These are phyloP conservation scores for Calocybe gangraenosa DNA, from an alignment of 768 basidiomycete genomes.

Conservation along the genomic window DNA sequence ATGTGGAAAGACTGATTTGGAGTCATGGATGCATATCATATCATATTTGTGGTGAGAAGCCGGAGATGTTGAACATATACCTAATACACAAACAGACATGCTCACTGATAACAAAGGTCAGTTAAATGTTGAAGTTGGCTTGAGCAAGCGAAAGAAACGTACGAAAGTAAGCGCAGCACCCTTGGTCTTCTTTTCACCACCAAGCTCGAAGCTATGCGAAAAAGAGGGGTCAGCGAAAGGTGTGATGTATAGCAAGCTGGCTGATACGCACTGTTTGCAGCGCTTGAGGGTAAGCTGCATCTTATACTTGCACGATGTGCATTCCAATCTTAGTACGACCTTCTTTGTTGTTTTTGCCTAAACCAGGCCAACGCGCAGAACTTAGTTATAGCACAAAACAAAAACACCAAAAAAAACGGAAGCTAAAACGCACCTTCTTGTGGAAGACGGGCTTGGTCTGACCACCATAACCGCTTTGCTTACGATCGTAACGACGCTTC, in stretches of 20 bases:
- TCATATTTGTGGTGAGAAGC: constrained; percentile 19
- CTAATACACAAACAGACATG: constrained; percentile 14
- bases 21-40: constrained; percentile 8
- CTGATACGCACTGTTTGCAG: constrained; percentile 93
- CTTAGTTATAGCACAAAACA: neutral
- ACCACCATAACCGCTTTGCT: constrained; percentile 98
- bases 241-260: neutral
- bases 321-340: constrained; percentile 96
- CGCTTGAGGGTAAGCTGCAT: constrained; percentile 95
- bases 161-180: constrained; percentile 94
- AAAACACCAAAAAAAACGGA: too few relatives aligned
- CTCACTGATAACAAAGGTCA: constrained; percentile 14
- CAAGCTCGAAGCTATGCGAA: constrained; percentile 84
- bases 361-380: constrained; percentile 4
- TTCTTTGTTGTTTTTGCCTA: constrained; percentile 99
- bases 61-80: constrained; percentile 14
- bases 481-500: constrained; percentile 99
- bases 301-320: constrained; percentile 98
- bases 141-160: constrained; percentile 30
- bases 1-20: too few relatives aligned
- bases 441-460: constrained; percentile 99
- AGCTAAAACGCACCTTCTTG: constrained; percentile 75
- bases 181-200: constrained; percentile 99
- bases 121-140: neutral
- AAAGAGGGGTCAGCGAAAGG: constrained; percentile 1